Percentiles rank a stretch among this genome's conserved stretches.
These are phyloP conservation scores for Durotheca rogersii DNA, from an alignment of 495 filamentous ascomycete genomes.

Conservation along the genomic window DNA sequence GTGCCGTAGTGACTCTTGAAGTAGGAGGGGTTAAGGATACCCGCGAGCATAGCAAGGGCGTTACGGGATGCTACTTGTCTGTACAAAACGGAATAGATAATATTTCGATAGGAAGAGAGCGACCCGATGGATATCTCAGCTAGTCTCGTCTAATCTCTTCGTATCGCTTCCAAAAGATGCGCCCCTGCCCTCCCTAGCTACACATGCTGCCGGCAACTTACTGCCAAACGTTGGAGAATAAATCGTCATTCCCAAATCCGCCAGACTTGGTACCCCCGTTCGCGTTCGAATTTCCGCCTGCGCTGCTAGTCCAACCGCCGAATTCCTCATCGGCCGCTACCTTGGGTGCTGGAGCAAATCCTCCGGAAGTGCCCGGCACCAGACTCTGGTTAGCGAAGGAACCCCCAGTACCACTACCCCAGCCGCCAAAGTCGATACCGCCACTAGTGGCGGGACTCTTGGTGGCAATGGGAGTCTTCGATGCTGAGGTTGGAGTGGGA, in stretches of 20 bases:
- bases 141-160: conserved; percentile 9
- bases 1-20: no score
- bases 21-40: conserved; percentile 10
- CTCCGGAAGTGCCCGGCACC: conserved; percentile 52
- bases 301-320: conserved; percentile 81
- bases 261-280: conserved; percentile 38
- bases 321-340: conserved; percentile 88
- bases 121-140: conserved; percentile 2
- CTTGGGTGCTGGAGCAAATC: conserved; percentile 57
- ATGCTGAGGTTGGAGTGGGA: conserved; percentile 33
- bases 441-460: conserved; percentile 10
- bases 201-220: conserved; percentile 36
- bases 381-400: conserved; percentile 55
- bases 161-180: no score
- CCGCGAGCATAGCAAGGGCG: conserved; percentile 27
- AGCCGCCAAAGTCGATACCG: conserved; percentile 67
- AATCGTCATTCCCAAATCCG: conserved; percentile 74
- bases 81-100: conserved; percentile 5
- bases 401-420: conserved; percentile 66
- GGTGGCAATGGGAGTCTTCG: conserved; percentile 26
- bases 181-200: not conserved
- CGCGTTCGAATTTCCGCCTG: conserved; percentile 43
- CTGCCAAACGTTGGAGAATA: conserved; percentile 94
- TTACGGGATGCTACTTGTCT: conserved; percentile 17
- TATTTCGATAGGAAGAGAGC: conserved; percentile 4